These are phyloP conservation scores for Calonectria fujianensis DNA, from an alignment of 2,329 filamentous ascomycete genomes.

Conservation along the genomic window DNA sequence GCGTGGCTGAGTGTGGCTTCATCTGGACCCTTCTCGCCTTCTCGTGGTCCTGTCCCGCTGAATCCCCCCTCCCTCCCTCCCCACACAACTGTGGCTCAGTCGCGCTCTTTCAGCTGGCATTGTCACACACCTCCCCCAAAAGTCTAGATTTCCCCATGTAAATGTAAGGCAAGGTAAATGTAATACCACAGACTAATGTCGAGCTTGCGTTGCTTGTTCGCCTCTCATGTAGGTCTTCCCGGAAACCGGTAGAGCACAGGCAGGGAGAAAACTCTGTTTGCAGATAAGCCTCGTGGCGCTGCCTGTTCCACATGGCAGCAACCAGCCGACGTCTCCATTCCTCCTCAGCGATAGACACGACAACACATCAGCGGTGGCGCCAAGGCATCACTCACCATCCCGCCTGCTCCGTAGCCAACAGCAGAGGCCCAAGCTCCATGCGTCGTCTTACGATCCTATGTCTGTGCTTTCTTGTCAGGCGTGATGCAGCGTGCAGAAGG, in stretches of 20 bases:
- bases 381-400: slow-evolving; percentile 15
- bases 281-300: slow-evolving; percentile 23
- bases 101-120: slow-evolving; percentile 15
- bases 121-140: slow-evolving; percentile 2
- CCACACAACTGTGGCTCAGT: slow-evolving; percentile 15
- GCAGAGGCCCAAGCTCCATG: slow-evolving; percentile 26
- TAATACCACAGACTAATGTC: not conserved
- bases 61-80: not conserved
- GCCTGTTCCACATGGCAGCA: slow-evolving; percentile 22
- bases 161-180: not conserved
- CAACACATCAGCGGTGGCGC: slow-evolving; percentile 35
- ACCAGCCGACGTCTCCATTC: not conserved
- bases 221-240: slow-evolving; percentile 12
- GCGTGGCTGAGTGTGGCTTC: slow-evolving; percentile 22
- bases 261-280: slow-evolving; percentile 9
- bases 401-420: slow-evolving; percentile 16
- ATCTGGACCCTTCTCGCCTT: not conserved
- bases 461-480: slow-evolving; percentile 15
- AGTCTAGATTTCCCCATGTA: slow-evolving; percentile 12
- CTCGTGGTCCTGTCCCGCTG: not conserved
- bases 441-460: slow-evolving; percentile 29
- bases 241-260: slow-evolving; percentile 5
- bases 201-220: slow-evolving; percentile 22
- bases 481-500: slow-evolving; percentile 11
- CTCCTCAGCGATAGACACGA: slow-evolving; percentile 30